A percentile compares a stretch with the other conserved stretches of the same genome.
phyloP scores from a whole-genome alignment of 768 basidiomycete species.

The Grammothele lineata region DNA sequence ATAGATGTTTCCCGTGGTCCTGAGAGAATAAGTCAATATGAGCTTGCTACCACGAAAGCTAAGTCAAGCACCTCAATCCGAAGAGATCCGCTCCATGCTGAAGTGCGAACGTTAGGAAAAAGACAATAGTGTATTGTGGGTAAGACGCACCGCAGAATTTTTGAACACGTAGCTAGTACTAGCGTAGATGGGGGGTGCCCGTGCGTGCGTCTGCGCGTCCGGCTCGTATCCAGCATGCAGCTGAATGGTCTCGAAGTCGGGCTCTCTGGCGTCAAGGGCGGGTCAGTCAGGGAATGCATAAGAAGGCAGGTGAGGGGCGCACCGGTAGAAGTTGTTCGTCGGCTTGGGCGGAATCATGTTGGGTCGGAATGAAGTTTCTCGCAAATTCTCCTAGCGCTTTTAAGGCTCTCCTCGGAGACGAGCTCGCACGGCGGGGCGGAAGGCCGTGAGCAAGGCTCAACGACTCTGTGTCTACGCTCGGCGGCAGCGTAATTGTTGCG shows the following conservation, averaged over 20 bases:
- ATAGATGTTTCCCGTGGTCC: constrained; percentile 52
- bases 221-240: constrained; percentile 72
- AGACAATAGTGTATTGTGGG: not conserved
- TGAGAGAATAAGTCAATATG: constrained; percentile 9
- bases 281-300: no score
- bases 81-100: constrained; percentile 75
- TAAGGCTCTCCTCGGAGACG: no score
- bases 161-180: constrained; percentile 74
- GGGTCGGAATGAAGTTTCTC: no score
- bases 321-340: constrained; percentile 14
- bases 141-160: constrained; percentile 50
- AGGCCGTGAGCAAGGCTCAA: no score
- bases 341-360: constrained; percentile 12
- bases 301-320: not conserved
- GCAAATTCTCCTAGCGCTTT: no score
- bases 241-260: constrained; percentile 79
- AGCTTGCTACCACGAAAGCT: not conserved
- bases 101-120: not conserved
- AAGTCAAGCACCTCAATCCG: constrained; percentile 44
- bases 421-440: no score
- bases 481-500: no score
- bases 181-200: constrained; percentile 77
- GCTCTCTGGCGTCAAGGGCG: constrained; percentile 31
- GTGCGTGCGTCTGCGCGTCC: constrained; percentile 63
- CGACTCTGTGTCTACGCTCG: no score